phyloP scores from a whole-genome alignment of 208 protist genomes.

The Trichomonas vaginalis region DNA sequence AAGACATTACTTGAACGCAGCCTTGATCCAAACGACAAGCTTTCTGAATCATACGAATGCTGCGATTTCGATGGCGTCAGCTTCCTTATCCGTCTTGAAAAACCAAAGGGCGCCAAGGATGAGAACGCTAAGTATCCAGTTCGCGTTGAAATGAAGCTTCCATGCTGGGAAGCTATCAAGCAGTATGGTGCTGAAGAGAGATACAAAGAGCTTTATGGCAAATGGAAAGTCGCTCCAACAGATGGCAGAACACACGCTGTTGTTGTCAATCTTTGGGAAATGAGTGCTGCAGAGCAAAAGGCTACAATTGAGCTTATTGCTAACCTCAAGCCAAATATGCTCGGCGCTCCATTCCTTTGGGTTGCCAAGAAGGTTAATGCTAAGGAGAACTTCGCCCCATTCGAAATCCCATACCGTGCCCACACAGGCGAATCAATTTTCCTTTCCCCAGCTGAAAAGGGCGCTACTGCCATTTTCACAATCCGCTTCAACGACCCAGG shows the following conservation, averaged over 20 bases:
- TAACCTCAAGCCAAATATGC: background rate
- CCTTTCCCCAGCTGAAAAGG: background rate
- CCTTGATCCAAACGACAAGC: background rate
- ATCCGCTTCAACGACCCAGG: background rate
- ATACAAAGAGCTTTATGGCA: background rate
- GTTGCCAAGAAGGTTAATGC: background rate
- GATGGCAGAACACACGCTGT: background rate
- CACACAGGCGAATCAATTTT: background rate
- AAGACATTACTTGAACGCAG: background rate
- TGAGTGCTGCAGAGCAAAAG: background rate
- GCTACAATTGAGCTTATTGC: background rate
- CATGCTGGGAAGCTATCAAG: background rate
- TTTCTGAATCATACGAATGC: background rate
- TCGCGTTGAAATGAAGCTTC: background rate
- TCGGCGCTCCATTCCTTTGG: background rate
- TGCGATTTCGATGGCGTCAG: background rate
- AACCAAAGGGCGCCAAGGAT: background rate
- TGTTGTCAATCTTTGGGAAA: background rate
- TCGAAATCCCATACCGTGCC: background rate
- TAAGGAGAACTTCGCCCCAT: background rate
- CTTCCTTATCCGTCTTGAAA: background rate
- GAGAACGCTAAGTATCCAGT: background rate
- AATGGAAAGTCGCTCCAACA: background rate
- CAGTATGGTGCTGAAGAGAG: background rate
- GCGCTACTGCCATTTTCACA: background rate